Conservation (phyloP, 805 yeast genomes). For the Candida nitratophila region DNA sequence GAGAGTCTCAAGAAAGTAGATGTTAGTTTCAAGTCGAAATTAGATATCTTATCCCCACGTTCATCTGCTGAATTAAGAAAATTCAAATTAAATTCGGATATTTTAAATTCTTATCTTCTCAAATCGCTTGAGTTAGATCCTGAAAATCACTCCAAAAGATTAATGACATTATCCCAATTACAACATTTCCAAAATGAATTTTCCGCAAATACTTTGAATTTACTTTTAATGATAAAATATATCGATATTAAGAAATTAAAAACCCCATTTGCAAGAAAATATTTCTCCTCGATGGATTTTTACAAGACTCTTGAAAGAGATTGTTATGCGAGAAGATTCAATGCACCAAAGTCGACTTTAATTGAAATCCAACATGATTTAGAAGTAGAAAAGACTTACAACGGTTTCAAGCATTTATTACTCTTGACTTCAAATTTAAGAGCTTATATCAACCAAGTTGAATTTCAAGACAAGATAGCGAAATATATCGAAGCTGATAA, state of each 20-base stretch:
- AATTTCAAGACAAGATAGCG: no score
- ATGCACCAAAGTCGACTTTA: no score
- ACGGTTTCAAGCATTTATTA: no score
- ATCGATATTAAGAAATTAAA: neutral
- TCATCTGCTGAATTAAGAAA: neutral
- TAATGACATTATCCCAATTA: neutral
- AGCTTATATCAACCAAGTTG: neutral
- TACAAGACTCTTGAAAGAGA: no score
- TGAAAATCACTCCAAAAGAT: neutral
- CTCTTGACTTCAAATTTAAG: neutral
- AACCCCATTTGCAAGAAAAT: neutral
- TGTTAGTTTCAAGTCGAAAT: neutral
- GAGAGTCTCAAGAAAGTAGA: slow-evolving; percentile 10
- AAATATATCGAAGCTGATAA: no score
- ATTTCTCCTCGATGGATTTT: no score
- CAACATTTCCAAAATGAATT: neutral
- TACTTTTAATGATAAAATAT: neutral
- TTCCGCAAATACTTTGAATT: neutral
- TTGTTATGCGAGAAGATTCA: no score
- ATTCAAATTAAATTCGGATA: neutral
- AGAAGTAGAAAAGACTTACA: no score
- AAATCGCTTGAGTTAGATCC: neutral
- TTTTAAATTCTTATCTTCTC: neutral
- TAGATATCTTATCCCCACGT: neutral
- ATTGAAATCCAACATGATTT: no score